Evolutionary conservation across 129 eudicot genomes (phyloP), one percentile per base, ranked within the genome.

Genomic region (Flaveria sonorensis): DNA sequence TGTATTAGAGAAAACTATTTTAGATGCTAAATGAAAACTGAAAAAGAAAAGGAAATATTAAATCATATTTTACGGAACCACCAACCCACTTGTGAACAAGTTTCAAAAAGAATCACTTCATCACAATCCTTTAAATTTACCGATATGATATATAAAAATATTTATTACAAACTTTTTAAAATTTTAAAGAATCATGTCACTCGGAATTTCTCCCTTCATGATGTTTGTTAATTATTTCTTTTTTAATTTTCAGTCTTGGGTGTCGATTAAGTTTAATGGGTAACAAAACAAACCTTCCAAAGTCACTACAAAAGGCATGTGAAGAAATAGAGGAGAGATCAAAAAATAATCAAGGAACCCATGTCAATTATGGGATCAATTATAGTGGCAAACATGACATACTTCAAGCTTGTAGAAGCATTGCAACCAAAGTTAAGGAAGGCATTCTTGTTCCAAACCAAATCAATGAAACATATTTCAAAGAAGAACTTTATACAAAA

Each of bases 191-290:
- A n/a, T n/a, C n/a, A n/a, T n/a, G n/a, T n/a, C n/a, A n/a, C n/a
- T n/a, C n/a, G n/a, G n/a, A n/a, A 42, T 42, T 42, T 6, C 46
- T 42, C 1, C 13, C 47, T 43, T 43, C 47, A 43, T 43, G 1
- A 3, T 47, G 0, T 47, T 48, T 48, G 2, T 48, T n/a, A n/a
- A 2, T 48, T 12, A 52, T 20, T 68, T 21, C 23, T 21, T 0
- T 47, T 71, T 5, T 8, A 30, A 51, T n/a, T 6, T 71, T 28
- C 48, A 73, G 77, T 56, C 53, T 73, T 39, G 77, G 77, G 4
- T 73, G 77, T 36, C 67, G 20, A 73, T 23, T 73, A 39, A 73
- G 12, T 7, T 26, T 73, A 55, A 73, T 73, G 67, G 77, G 77
- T 12, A 10, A 57, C 45, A 73, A 73, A 56, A 39, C 55, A 7